Base-by-base conservation (phyloP, 495 filamentous ascomycete species). In the Usnea hakonensis region DNA sequence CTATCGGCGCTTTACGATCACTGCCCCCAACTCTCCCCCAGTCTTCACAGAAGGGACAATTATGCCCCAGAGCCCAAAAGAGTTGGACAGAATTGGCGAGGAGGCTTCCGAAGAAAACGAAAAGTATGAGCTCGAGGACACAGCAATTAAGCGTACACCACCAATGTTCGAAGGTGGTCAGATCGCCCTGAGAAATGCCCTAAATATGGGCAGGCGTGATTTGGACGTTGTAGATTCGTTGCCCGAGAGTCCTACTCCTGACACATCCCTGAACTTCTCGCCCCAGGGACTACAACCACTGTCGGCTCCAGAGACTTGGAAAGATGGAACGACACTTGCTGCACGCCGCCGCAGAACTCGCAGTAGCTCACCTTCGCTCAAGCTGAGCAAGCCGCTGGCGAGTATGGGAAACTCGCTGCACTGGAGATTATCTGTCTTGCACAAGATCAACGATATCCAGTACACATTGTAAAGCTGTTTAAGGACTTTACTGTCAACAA, bases 1-100 rank as follows among this genome's bases (percentile, higher is more conserved):
- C 26, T 68, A 65, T 26, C 55, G 65, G 2, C 58, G 65, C 30
- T 68, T 68, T 28, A 65, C 56, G 11, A 38, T 68, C 30, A 32
- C 52, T 8, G 21, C 44, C 7, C 62, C 65, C 26, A 30, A 68
- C n/a, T 58, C 56, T 5, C 53, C 58, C 7, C 65, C 65, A 7
- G 17, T 65, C 9, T 68, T 68, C 33, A 68, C 57, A 3, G 65
- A 65, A 46, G 65, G 65, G 13, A 48, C 56, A 16, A 38, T 56
- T 8, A 60, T 67, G 57, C 57, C 63, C 19, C 63, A 60, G 36
- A 60, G 57, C 50, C 53, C 63, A 2, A 64, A 60, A 55, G 63
- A 46, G 52, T 57, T 64, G 28, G 57, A 48, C 23, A 56, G 46
- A 36, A 52, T 64, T 19, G 32, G 48, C 6, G 63, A 64, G 21